Evolutionary conservation across 139 green algal species (phyloP).

Genomic region (Microglena sp.): DNA sequence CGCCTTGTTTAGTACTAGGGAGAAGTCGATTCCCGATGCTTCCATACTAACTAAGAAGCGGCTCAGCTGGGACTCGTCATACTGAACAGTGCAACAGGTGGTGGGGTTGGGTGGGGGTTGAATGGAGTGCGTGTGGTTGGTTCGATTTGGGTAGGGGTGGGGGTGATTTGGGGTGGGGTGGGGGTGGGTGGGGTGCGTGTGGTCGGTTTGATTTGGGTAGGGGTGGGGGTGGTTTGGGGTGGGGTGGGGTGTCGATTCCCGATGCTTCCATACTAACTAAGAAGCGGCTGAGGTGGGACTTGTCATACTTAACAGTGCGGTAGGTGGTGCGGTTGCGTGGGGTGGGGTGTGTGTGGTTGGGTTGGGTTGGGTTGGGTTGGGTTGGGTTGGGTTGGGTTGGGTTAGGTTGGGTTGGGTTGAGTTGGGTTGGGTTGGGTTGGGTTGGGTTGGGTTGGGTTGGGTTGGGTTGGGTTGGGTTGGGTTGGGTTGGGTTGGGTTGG

Average conservation of each 20-base stretch:
- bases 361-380: no score
- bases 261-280: not conserved
- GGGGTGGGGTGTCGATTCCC: no score
- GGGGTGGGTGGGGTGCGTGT: not conserved
- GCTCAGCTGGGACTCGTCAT: conserved; percentile 65
- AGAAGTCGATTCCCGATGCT: conserved; percentile 62
- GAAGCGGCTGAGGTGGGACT: no score
- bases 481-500: no score
- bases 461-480: no score
- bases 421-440: no score
- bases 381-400: no score
- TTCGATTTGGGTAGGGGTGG: not conserved
- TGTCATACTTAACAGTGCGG: no score
- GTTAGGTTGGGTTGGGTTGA: no score
- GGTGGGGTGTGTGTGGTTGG: no score
- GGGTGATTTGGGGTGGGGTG: not conserved
- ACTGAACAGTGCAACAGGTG: conserved; percentile 27
- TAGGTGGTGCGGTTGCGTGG: no score
- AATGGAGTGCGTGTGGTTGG: not conserved
- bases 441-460: no score
- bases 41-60: conserved; percentile 82
- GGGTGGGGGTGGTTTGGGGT: not conserved
- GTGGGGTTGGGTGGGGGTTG: not conserved
- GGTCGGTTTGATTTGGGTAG: not conserved
- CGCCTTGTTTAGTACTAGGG: conserved; percentile 89